Evolutionary conservation across 768 basidiomycete genomes (phyloP).

Genomic region (Termitomyces sp.): DNA sequence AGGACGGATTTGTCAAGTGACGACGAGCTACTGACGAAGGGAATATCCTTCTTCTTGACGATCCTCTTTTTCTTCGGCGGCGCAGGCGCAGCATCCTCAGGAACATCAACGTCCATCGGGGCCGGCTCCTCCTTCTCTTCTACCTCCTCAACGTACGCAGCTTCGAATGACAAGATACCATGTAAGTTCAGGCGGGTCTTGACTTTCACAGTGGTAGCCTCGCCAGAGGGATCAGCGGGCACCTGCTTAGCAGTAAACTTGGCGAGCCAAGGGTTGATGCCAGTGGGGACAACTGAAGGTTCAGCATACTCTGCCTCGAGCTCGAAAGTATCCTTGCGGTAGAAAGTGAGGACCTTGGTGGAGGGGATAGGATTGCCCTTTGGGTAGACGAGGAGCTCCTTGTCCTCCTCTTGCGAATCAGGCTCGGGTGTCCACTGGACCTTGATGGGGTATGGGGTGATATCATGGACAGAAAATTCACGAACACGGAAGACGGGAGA

Average conservation of each 20-base stretch:
- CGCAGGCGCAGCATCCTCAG: slow-evolving; percentile 31
- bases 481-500: slow-evolving; percentile 98
- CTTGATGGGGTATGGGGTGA: slow-evolving; percentile 84
- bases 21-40: slow-evolving; percentile 60
- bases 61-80: slow-evolving; percentile 83
- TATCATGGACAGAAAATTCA: slow-evolving; percentile 87
- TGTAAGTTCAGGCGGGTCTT: slow-evolving; percentile 85
- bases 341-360: slow-evolving; percentile 94
- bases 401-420: slow-evolving; percentile 81
- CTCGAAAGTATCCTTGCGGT: slow-evolving; percentile 83
- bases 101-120: slow-evolving; percentile 63
- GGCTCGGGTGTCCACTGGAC: slow-evolving; percentile 78
- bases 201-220: slow-evolving; percentile 80
- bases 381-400: slow-evolving; percentile 88
- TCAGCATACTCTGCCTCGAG: slow-evolving; percentile 84
- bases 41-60: slow-evolving; percentile 77
- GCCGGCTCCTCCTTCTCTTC: slow-evolving; percentile 70
- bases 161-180: slow-evolving; percentile 83
- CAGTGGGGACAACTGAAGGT: slow-evolving; percentile 62
- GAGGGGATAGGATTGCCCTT: slow-evolving; percentile 82
- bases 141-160: slow-evolving; percentile 77
- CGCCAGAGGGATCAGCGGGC: slow-evolving; percentile 61
- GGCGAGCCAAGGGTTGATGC: slow-evolving; percentile 81
- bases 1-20: slow-evolving; percentile 60
- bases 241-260: slow-evolving; percentile 80